These are phyloP conservation scores for Telfairia occidentalis DNA, from an alignment of 331 rosid genomes.

Conservation along the genomic window DNA sequence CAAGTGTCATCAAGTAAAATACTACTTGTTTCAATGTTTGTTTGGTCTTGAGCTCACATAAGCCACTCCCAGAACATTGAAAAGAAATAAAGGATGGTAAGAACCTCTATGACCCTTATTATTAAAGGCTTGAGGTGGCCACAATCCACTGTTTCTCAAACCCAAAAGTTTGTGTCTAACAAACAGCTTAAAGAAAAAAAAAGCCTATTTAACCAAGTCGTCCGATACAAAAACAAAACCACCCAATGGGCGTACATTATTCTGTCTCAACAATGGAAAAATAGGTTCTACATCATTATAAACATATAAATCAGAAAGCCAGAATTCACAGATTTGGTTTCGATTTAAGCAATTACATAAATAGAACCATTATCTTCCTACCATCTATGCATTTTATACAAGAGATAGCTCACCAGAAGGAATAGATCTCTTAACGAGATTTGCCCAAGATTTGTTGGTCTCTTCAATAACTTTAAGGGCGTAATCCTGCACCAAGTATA, in stretches of 20 bases:
- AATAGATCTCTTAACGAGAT: constrained; percentile 79
- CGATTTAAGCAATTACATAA: not conserved
- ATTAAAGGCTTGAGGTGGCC: not conserved
- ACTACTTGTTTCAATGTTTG: not conserved
- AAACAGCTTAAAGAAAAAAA: not conserved
- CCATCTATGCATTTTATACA: constrained; percentile 23
- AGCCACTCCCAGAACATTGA: not conserved
- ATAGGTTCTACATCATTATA: constrained; percentile 1
- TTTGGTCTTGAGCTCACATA: not conserved
- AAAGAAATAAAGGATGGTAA: not conserved
- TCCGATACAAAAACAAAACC: not conserved
- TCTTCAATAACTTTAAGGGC: constrained; percentile 81
- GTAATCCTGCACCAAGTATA: constrained; percentile 46
- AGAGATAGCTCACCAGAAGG: constrained; percentile 86
- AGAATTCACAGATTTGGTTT: not conserved
- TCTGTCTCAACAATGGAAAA: constrained; percentile 5
- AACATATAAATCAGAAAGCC: constrained; percentile 3
- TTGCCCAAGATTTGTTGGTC: constrained; percentile 90
- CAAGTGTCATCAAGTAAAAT: not conserved
- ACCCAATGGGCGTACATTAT: constrained; percentile 5
- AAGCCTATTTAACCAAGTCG: not conserved
- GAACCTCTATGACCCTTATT: not conserved
- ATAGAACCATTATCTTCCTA: not conserved
- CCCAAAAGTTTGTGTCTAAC: not conserved
- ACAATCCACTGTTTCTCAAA: not conserved